Evolutionary conservation across 208 protist genomes (phyloP).

Genomic region (Tetramitus jugosus): DNA sequence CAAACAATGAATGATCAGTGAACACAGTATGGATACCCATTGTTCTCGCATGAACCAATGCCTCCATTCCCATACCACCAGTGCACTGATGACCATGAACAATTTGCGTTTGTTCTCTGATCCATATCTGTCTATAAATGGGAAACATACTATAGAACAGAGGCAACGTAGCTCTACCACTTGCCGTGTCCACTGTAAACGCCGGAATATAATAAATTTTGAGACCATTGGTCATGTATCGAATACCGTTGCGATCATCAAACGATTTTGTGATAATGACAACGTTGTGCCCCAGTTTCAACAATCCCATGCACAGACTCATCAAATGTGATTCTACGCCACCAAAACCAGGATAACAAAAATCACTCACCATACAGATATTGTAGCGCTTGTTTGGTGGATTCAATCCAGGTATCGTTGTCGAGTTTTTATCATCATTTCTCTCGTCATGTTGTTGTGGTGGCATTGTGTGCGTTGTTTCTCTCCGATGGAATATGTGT

Average conservation of each 20-base stretch:
- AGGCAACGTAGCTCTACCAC: slow-evolving; percentile 74
- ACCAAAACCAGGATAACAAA: slow-evolving; percentile 95
- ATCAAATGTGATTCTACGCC: slow-evolving; percentile 96
- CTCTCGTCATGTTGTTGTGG: no score
- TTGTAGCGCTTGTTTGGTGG: neutral
- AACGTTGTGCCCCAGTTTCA: slow-evolving; percentile 87
- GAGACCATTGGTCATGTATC: slow-evolving; percentile 87
- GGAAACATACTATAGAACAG: slow-evolving; percentile 68
- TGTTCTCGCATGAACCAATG: slow-evolving; percentile 80
- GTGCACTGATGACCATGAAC: slow-evolving; percentile 94
- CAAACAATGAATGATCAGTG: slow-evolving; percentile 97
- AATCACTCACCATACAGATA: slow-evolving; percentile 72
- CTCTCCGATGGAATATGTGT: no score
- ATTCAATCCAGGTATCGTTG: no score
- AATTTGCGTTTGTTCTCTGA: slow-evolving; percentile 88
- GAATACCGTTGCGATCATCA: slow-evolving; percentile 79
- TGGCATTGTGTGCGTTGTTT: no score
- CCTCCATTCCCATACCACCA: slow-evolving; percentile 86
- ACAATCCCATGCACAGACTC: slow-evolving; percentile 85
- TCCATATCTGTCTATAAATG: slow-evolving; percentile 81
- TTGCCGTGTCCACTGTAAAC: slow-evolving; percentile 69
- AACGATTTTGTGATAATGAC: slow-evolving; percentile 91
- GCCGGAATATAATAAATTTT: slow-evolving; percentile 96
- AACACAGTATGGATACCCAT: slow-evolving; percentile 90
- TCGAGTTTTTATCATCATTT: no score